Base-by-base conservation (phyloP, 352 stramenopile species). In the Phytophthora tubulina region DNA sequence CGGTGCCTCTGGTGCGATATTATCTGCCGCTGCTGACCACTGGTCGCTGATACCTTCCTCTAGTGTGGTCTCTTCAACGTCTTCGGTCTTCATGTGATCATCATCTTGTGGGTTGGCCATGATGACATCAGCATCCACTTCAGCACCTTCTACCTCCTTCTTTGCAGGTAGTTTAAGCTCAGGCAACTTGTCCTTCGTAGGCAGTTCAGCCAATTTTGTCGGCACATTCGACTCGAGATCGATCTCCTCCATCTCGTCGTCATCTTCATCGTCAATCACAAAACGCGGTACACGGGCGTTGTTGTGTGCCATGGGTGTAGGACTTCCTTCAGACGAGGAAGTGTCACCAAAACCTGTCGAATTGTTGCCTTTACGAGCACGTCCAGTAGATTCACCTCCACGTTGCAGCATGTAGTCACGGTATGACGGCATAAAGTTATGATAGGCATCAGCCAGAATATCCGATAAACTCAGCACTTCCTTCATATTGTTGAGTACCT, bases 401-500 rank as follows among this genome's bases (percentile, higher is more conserved):
- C 89, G 82, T 65, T 95, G 88, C 17, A 96, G 68, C 82, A 95
- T 91, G 66, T 96, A 96, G 61, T 96, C 87, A 31, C 85, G 75
- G 67, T 96, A 96, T 11, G 78, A 91, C 53, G 89, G 87, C 85
- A 94, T 95, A 48, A 96, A 96, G 74, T 95, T 96, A 70, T 96
- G 89, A 73, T 94, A 95, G 48, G 88, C 84, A 46, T 96, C 89
- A 8, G 86, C 82, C 21, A 96, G 67, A 36, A 96, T 86, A 49
- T 95, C 87, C 38, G 84, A 82, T 17, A 96, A 55, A 77, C 84
- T 94, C 30, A 94, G 76, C 58, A 96, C 90, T 49, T 96, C 88
- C 69, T 96, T 94, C 88, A 95, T 95, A 69, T 94, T 94, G 60
- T 92, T 94, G 45, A 96, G 82, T 73, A 95, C 87, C 17, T 94